phyloP scores from a whole-genome alignment of 208 protist genomes.

The Trypanosoma theileri region DNA sequence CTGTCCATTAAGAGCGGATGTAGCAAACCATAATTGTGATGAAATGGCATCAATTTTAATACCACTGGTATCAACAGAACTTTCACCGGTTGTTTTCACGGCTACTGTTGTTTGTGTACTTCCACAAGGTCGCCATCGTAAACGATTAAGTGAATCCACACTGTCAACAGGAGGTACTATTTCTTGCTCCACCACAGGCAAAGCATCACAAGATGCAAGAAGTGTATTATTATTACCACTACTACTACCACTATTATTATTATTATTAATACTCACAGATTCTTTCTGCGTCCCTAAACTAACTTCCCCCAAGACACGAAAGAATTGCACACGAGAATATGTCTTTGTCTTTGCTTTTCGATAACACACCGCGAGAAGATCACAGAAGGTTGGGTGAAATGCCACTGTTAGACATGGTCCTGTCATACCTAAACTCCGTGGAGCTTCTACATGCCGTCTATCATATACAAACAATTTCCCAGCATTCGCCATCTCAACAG shows the following conservation, averaged over 20 bases:
- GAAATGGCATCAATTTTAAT: conserved; percentile 39
- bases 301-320: conserved; percentile 35
- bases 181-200: conserved; percentile 37
- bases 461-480: conserved; percentile 80
- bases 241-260: not conserved
- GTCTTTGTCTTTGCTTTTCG: conserved; percentile 66
- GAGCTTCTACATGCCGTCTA: conserved; percentile 62
- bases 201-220: not conserved
- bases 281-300: not conserved
- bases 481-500: conserved; percentile 41
- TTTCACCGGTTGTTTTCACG: not conserved
- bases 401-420: conserved; percentile 56
- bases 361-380: conserved; percentile 78
- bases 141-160: conserved; percentile 54
- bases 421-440: conserved; percentile 41
- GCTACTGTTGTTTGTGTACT: conserved; percentile 18
- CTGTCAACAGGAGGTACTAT: conserved; percentile 63
- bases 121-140: conserved; percentile 69
- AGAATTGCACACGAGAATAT: conserved; percentile 68
- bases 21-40: conserved; percentile 83
- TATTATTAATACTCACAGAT: not conserved
- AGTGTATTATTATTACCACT: not conserved
- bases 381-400: conserved; percentile 80
- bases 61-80: conserved; percentile 5
- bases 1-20: conserved; percentile 51